A percentile compares a stretch with the other conserved stretches of the same genome.
These are phyloP conservation scores for Salix exigua DNA, from an alignment of 345 rosid species.

Conservation along the genomic window DNA sequence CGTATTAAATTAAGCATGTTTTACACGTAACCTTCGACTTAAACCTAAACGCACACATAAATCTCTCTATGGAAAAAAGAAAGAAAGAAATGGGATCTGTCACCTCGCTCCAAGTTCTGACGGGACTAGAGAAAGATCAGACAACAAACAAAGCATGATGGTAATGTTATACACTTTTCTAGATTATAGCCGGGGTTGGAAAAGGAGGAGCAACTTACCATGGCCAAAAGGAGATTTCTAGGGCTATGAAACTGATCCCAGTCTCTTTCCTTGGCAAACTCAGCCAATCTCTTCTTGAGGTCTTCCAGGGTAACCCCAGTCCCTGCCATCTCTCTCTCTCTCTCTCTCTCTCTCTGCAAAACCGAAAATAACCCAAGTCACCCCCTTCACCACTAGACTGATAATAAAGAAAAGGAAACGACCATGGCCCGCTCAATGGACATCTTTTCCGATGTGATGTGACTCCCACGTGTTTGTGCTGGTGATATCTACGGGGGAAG, in stretches of 20 bases:
- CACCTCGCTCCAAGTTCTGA: background rate
- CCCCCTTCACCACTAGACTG: background rate
- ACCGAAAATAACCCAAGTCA: background rate
- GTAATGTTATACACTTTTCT: background rate
- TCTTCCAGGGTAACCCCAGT: slow-evolving; percentile 15
- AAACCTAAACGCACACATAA: background rate
- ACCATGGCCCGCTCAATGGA: background rate
- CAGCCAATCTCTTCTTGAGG: slow-evolving; percentile 29
- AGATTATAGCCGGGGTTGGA: background rate
- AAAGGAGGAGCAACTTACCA: slow-evolving; percentile 17
- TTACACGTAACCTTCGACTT: background rate
- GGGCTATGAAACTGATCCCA: slow-evolving; percentile 42
- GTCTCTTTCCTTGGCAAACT: slow-evolving; percentile 37
- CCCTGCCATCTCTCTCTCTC: background rate
- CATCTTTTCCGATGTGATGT: background rate
- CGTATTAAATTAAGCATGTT: background rate
- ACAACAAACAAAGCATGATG: background rate
- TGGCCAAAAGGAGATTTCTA: slow-evolving; percentile 42
- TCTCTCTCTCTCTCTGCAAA: background rate
- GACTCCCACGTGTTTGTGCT: background rate
- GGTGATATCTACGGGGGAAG: background rate
- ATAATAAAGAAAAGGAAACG: background rate
- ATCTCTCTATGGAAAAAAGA: background rate
- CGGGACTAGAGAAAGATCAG: background rate
- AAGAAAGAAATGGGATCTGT: background rate